Conservation (phyloP, 2,329 filamentous ascomycete genomes). For the Paraphaeosphaeria minitans region DNA sequence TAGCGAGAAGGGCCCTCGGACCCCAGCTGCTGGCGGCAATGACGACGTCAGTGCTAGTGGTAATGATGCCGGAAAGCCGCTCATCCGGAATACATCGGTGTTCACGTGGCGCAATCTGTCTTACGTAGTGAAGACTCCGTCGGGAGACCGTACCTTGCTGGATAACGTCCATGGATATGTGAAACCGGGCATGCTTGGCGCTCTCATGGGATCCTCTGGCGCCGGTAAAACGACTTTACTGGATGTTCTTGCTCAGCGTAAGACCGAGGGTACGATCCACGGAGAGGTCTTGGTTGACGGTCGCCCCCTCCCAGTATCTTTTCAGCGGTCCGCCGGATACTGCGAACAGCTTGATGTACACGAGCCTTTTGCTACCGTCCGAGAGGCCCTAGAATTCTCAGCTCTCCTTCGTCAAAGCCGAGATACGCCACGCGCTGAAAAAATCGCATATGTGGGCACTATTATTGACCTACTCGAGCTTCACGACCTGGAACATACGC, state of each 20-base stretch:
- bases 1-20: slow-evolving; percentile 20
- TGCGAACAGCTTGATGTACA: slow-evolving; percentile 70
- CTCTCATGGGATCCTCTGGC: slow-evolving; percentile 54
- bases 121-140: slow-evolving; percentile 72
- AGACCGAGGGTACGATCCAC: slow-evolving; percentile 67
- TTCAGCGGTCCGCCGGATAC: slow-evolving; percentile 68
- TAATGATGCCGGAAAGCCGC: background rate
- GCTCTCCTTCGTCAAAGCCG: slow-evolving; percentile 66
- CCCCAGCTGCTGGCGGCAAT: background rate
- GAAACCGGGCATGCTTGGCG: slow-evolving; percentile 61
- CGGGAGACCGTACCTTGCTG: slow-evolving; percentile 57
- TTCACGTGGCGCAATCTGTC: slow-evolving; percentile 63
- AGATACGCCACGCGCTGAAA: slow-evolving; percentile 62
- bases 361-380: slow-evolving; percentile 64
- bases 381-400: slow-evolving; percentile 69
- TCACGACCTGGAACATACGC: slow-evolving; percentile 68
- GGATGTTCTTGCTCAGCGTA: slow-evolving; percentile 71
- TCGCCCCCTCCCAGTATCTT: slow-evolving; percentile 59
- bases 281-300: slow-evolving; percentile 69
- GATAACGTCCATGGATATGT: slow-evolving; percentile 62
- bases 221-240: slow-evolving; percentile 86
- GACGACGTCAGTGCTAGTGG: background rate
- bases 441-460: slow-evolving; percentile 69
- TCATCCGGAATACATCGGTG: slow-evolving; percentile 43
- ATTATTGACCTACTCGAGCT: slow-evolving; percentile 67